Conservation (phyloP, 192 early-diverging fungal genomes). For the Kappamyces sp. region DNA sequence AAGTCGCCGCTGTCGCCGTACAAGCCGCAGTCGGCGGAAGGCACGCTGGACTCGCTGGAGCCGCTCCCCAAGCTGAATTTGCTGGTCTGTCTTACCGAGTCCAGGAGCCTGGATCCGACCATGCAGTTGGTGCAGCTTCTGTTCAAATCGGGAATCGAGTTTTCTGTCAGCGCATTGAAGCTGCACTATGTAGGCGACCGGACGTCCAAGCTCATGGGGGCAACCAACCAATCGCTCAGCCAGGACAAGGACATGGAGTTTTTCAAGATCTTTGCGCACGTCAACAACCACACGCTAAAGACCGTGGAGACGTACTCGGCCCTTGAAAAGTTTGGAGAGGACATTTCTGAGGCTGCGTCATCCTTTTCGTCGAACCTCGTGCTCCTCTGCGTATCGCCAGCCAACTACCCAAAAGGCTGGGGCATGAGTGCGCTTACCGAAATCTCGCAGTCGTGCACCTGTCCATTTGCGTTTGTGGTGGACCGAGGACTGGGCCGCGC, state of each 20-base stretch:
- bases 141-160: conserved; percentile 22
- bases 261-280: conserved; percentile 72
- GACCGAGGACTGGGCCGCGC: conserved; percentile 62
- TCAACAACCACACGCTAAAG: conserved; percentile 61
- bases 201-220: conserved; percentile 72
- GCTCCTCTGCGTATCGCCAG: conserved; percentile 57
- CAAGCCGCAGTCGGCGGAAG: background rate
- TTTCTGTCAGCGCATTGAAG: conserved; percentile 59
- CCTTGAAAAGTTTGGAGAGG: conserved; percentile 62
- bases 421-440: conserved; percentile 21
- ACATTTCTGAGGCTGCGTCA: conserved; percentile 50
- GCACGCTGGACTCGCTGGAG: background rate
- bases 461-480: conserved; percentile 55
- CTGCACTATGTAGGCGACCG: conserved; percentile 74
- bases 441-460: conserved; percentile 37
- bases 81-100: conserved; percentile 55
- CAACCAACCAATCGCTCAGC: conserved; percentile 45
- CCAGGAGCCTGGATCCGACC: conserved; percentile 60
- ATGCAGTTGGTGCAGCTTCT: conserved; percentile 64
- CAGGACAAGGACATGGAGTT: conserved; percentile 69
- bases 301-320: conserved; percentile 56
- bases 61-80: conserved; percentile 16
- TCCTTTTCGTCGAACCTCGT: conserved; percentile 23
- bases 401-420: conserved; percentile 16
- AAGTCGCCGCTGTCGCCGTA: too few relatives aligned